Base-by-base conservation (phyloP, 768 basidiomycete genomes). In the Suillus weaverae region DNA sequence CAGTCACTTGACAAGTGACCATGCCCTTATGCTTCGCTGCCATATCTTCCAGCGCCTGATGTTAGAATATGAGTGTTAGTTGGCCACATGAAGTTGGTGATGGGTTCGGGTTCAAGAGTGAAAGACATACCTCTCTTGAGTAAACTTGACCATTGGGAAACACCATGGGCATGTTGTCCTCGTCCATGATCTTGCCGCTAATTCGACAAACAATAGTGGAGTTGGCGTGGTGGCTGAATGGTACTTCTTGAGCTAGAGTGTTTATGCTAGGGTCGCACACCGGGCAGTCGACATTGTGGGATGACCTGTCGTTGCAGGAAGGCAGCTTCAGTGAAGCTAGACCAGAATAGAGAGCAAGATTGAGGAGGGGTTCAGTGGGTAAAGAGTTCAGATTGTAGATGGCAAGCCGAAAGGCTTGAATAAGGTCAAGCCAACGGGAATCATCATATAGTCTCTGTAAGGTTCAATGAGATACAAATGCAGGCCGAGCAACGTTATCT, bases 101-200 rank as follows among this genome's bases (percentile, higher is more conserved):
- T 35, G 14, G 6, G 53, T 39, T 18, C 20, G 57, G 62, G 56
- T 35, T 30, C 26, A 16, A 30, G 14, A 30, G 62, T 11, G 61
- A 32, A 41, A 35, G 16, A 78, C 87, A 64, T 70, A 92, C 96
- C 84, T 95, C 92, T 76, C 86, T 81, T n/a, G 94, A 96, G 75
- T 98, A 98, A 44, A 98, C 96, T 70, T 90, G 84, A 20, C 97
- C 96, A 67, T 93, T 88, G 3, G 95, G 91, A 69, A 97, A 93
- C 14, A 88, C 90, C 89, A 97, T 85, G 0, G 96, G 94, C 83
- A 90, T 89, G 70, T 96, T 96, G 73, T 95, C 89, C 68, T 89
- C 95, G 70, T 97, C 92, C 90, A 99, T 97, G 63, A 99, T 95
- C 74, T 89, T 89, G 32, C 97, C 95, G 67, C 86, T 94, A 71